Conservation (phyloP, 371 early-diverging fungal species). For the Syncephalastrum monosporum region DNA sequence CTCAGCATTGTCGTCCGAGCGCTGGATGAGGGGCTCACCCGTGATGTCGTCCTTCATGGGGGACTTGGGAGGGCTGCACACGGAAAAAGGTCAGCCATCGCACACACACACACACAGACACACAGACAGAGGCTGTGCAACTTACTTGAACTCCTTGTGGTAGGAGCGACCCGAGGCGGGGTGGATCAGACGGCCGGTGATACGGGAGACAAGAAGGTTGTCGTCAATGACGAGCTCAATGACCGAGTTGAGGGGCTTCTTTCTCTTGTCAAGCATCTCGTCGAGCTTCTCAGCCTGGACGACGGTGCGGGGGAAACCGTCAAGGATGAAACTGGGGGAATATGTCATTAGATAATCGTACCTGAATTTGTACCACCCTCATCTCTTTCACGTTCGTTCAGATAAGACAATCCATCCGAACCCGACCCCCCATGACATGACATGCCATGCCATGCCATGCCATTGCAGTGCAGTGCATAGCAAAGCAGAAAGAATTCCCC, state of each 20-base stretch:
- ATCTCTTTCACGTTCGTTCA: not conserved
- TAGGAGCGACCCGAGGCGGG: constrained; percentile 95
- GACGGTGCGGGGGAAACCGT: constrained; percentile 99
- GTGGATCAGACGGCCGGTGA: constrained; percentile 96
- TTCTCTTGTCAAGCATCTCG: constrained; percentile 83
- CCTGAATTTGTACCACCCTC: constrained; percentile 4
- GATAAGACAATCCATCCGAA: no score
- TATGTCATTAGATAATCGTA: constrained; percentile 1
- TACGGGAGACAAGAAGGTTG: constrained; percentile 88
- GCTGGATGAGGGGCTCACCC: constrained; percentile 94
- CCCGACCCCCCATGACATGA: no score
- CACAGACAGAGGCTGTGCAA: not conserved
- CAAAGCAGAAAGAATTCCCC: no score
- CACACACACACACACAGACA: not conserved
- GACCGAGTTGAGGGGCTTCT: constrained; percentile 86
- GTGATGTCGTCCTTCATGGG: constrained; percentile 93
- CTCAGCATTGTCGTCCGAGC: constrained; percentile 97
- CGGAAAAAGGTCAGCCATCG: not conserved
- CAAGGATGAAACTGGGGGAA: constrained; percentile 89
- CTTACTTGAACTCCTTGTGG: constrained; percentile 89
- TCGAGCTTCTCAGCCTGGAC: constrained; percentile 98
- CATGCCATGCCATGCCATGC: not conserved
- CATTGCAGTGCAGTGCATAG: no score
- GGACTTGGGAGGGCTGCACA: constrained; percentile 84
- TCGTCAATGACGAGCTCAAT: constrained; percentile 96